A percentile compares a stretch with the other conserved stretches of the same genome.
phyloP scores from a whole-genome alignment of 169 alveolate species.

The Eimeria tenella region DNA sequence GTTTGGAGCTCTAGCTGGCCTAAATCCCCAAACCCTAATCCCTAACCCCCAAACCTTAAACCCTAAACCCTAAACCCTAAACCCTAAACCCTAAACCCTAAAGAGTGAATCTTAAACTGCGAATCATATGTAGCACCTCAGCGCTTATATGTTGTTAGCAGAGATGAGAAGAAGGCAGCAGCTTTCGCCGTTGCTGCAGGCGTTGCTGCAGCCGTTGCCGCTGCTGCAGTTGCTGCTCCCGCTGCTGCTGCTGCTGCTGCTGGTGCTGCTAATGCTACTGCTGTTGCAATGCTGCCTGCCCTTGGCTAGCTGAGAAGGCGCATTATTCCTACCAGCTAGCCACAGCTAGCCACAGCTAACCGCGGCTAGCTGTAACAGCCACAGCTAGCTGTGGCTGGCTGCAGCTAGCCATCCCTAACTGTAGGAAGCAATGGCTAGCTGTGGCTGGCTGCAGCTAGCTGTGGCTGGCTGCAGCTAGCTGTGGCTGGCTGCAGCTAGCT shows the following conservation, averaged over 20 bases:
- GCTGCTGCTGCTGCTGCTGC: not conserved
- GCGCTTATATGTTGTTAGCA: not conserved
- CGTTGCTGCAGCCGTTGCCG: not conserved
- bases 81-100: constrained; percentile 25
- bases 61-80: constrained; percentile 16
- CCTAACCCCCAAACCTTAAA: no score
- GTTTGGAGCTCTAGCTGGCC: no score
- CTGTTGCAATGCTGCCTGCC: not conserved
- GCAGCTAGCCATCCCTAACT: not conserved
- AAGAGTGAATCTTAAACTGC: not conserved
- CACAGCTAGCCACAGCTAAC: not conserved
- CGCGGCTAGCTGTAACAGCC: not conserved
- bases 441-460: not conserved
- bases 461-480: not conserved
- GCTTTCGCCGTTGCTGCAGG: not conserved
- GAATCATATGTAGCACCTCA: not conserved
- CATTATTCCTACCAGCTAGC: not conserved
- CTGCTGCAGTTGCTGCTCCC: not conserved
- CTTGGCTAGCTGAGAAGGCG: not conserved
- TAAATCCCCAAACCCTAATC: no score
- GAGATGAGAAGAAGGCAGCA: not conserved
- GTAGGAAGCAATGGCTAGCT: not conserved
- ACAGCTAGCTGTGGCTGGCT: not conserved
- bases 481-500: not conserved
- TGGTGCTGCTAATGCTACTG: not conserved